A percentile compares a stretch with the other conserved stretches of the same genome.
These are phyloP conservation scores for Candida cerambycidarum DNA, from an alignment of 805 yeast species.

Conservation along the genomic window DNA sequence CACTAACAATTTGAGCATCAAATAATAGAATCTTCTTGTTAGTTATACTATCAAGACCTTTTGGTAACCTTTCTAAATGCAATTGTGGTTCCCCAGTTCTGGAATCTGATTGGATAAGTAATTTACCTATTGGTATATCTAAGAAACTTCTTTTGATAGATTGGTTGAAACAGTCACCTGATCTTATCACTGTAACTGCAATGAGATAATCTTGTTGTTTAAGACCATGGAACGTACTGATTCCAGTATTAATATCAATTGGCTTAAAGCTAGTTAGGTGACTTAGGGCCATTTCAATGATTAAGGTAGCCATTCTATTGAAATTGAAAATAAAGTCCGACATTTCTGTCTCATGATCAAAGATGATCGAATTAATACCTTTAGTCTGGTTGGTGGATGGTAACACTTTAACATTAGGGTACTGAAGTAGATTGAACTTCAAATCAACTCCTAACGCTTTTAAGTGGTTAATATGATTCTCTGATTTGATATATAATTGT, in stretches of 20 bases:
- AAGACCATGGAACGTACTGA: constrained; percentile 35
- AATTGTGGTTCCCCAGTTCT: constrained; percentile 92
- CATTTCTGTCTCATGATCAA: constrained; percentile 53
- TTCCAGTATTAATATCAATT: constrained; percentile 28
- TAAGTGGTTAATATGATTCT: constrained; percentile 64
- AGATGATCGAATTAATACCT: constrained; percentile 70
- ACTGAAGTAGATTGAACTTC: constrained; percentile 27
- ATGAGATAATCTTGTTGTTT: constrained; percentile 51
- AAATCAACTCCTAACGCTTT: constrained; percentile 51
- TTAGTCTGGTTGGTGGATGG: constrained; percentile 62
- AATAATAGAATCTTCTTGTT: constrained; percentile 58
- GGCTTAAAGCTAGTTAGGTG: constrained; percentile 41
- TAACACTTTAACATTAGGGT: constrained; percentile 34
- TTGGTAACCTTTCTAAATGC: constrained; percentile 77
- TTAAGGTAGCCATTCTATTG: constrained; percentile 72
- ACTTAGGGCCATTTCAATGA: constrained; percentile 70
- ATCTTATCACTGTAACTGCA: constrained; percentile 79
- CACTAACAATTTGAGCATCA: constrained; percentile 88
- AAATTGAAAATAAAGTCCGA: constrained; percentile 86
- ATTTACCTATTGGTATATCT: constrained; percentile 75
- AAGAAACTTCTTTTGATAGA: constrained; percentile 77
- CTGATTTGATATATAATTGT: constrained; percentile 65
- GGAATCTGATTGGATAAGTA: constrained; percentile 84
- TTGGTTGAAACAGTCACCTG: constrained; percentile 89
- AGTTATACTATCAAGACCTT: constrained; percentile 14